Evolutionary conservation across 2,329 filamentous ascomycete genomes (phyloP).

Genomic region (Allantophomopsis lycopodina): DNA sequence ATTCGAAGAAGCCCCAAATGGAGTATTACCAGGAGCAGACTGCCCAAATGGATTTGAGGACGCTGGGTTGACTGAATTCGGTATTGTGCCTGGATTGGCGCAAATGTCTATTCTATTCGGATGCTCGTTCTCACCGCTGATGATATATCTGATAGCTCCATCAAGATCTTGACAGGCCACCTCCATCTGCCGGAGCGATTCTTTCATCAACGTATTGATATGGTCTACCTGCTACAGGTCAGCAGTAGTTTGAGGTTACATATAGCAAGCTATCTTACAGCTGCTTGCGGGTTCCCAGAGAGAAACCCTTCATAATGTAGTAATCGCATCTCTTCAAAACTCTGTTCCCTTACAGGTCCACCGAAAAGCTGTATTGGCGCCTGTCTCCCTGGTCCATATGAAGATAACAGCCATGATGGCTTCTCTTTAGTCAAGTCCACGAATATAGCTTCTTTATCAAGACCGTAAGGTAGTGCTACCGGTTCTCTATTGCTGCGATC

Average conservation of each 20-base stretch:
- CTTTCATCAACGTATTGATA: slow-evolving; percentile 45
- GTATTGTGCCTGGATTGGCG: slow-evolving; percentile 17
- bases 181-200: slow-evolving; percentile 59
- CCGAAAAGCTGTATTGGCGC: slow-evolving; percentile 76
- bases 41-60: slow-evolving; percentile 25
- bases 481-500: no score
- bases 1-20: slow-evolving; percentile 13
- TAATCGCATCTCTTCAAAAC: slow-evolving; percentile 77
- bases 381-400: slow-evolving; percentile 67
- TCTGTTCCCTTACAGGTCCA: slow-evolving; percentile 66
- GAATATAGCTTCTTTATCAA: slow-evolving; percentile 36
- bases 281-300: slow-evolving; percentile 42
- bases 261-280: slow-evolving; percentile 9
- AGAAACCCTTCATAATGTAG: slow-evolving; percentile 57
- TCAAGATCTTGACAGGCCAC: slow-evolving; percentile 54
- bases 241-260: slow-evolving; percentile 1
- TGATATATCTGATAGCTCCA: slow-evolving; percentile 58
- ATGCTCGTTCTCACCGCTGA: slow-evolving; percentile 52
- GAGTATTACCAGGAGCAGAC: slow-evolving; percentile 23
- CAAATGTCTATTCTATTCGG: slow-evolving; percentile 60
- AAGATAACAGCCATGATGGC: slow-evolving; percentile 76
- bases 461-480: not conserved
- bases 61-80: no score
- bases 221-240: slow-evolving; percentile 35
- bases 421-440: slow-evolving; percentile 56